A percentile compares a stretch with the other conserved stretches of the same genome.
Conservation (phyloP, 345 rosid species). For the Syzygium aqueum region DNA sequence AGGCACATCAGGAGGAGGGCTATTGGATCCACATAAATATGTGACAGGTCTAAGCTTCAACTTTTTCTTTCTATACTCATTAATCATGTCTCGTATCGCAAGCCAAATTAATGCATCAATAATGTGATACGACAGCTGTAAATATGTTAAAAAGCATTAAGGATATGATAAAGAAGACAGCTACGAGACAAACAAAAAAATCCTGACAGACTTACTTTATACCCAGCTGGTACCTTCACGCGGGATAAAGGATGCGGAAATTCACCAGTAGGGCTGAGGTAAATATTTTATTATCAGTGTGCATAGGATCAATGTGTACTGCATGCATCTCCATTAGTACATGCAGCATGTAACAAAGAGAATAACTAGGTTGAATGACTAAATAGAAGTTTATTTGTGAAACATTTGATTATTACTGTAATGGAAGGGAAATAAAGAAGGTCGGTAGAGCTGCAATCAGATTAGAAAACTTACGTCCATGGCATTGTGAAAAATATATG, state of each 20-base stretch:
- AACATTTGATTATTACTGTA: not conserved
- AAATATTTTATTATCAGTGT: not conserved
- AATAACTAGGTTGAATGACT: not conserved
- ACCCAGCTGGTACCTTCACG: constrained; percentile 32
- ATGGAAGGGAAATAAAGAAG: not conserved
- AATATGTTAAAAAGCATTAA: not conserved
- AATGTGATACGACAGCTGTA: constrained; percentile 51
- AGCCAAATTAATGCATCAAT: constrained; percentile 45
- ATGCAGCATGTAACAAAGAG: not conserved
- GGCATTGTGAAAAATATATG: constrained; percentile 57
- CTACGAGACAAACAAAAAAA: not conserved
- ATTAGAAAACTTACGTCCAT: constrained; percentile 45
- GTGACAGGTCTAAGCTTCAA: constrained; percentile 39
- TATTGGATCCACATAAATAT: constrained; percentile 30
- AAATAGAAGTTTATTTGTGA: not conserved
- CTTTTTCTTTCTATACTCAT: constrained; percentile 39
- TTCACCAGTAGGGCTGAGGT: constrained; percentile 44
- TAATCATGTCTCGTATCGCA: constrained; percentile 43
- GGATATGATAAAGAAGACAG: not conserved
- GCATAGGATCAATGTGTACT: not conserved
- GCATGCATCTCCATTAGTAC: not conserved
- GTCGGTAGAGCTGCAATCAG: not conserved
- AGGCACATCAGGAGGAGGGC: constrained; percentile 31
- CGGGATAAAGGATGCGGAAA: constrained; percentile 54
- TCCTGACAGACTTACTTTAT: constrained; percentile 22